phyloP scores from a whole-genome alignment of 805 yeast genomes.

The Nakazawaea wyomingensis region DNA sequence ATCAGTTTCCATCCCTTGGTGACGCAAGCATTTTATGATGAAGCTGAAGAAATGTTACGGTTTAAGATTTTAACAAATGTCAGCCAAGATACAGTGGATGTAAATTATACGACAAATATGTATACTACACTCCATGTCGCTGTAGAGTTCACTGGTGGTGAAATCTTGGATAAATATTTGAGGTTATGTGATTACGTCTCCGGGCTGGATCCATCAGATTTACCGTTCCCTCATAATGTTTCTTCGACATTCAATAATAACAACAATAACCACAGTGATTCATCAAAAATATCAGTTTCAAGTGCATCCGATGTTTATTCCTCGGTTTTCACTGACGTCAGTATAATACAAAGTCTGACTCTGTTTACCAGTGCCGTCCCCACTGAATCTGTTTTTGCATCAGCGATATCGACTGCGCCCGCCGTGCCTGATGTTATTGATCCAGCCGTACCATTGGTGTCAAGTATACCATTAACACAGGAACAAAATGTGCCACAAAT shows the following conservation, averaged over 20 bases:
- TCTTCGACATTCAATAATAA: neutral
- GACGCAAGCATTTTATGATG: constrained; percentile 13
- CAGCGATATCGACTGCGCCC: neutral
- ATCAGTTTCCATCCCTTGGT: constrained; percentile 5
- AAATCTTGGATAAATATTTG: constrained; percentile 31
- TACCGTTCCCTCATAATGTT: constrained; percentile 1
- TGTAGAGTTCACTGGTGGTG: constrained; percentile 38
- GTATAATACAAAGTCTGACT: neutral
- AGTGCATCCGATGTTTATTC: neutral
- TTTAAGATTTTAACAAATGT: constrained; percentile 16
- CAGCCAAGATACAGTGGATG: constrained; percentile 31
- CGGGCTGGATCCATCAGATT: constrained; percentile 5
- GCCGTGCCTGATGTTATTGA: neutral
- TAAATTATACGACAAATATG: constrained; percentile 38
- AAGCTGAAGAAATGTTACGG: constrained; percentile 9
- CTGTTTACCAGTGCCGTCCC: neutral
- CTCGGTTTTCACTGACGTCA: neutral
- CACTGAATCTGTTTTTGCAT: too few species aligned
- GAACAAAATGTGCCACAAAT: neutral
- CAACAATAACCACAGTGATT: neutral
- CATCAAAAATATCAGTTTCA: neutral
- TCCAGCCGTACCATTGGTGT: neutral
- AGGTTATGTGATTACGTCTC: constrained; percentile 35
- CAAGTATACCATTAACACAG: neutral
- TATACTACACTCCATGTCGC: constrained; percentile 45